Conservation (phyloP, 148 eudicot species). For the Nepenthes gracilis region DNA sequence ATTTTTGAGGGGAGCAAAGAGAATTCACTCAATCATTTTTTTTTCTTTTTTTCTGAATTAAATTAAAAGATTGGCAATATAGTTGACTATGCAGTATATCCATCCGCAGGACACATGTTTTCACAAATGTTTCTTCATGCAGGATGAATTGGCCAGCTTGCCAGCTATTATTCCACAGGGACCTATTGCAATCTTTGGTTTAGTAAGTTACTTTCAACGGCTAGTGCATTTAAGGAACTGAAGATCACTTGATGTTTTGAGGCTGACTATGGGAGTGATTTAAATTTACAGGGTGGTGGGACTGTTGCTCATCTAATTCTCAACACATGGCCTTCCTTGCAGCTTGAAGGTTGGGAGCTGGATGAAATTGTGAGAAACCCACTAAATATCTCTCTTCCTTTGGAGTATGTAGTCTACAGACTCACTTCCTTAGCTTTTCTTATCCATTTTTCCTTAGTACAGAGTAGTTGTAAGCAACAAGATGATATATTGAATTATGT, state of each 20-base stretch:
- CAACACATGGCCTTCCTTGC: constrained; percentile 58
- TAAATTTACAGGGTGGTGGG: constrained; percentile 63
- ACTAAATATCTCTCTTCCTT: not conserved
- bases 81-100: not conserved
- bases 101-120: too few species aligned
- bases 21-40: too few species aligned
- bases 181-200: constrained; percentile 72
- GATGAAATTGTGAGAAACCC: constrained; percentile 41
- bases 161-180: constrained; percentile 74
- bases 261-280: not conserved
- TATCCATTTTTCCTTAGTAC: not conserved
- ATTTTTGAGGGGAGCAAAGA: too few species aligned
- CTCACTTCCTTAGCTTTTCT: too few species aligned
- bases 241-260: not conserved
- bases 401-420: not conserved
- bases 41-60: too few species aligned
- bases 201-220: constrained; percentile 29
- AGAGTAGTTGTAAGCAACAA: not conserved
- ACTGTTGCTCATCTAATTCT: constrained; percentile 73
- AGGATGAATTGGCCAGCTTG: constrained; percentile 70
- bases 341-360: constrained; percentile 85
- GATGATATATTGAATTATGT: too few species aligned
- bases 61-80: too few species aligned
- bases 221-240: not conserved
- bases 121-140: constrained; percentile 7